Evolutionary conservation across 2,329 filamentous ascomycete species (phyloP), one percentile per base, ranked within the genome.

Genomic region (Huntiella bhutanensis): DNA sequence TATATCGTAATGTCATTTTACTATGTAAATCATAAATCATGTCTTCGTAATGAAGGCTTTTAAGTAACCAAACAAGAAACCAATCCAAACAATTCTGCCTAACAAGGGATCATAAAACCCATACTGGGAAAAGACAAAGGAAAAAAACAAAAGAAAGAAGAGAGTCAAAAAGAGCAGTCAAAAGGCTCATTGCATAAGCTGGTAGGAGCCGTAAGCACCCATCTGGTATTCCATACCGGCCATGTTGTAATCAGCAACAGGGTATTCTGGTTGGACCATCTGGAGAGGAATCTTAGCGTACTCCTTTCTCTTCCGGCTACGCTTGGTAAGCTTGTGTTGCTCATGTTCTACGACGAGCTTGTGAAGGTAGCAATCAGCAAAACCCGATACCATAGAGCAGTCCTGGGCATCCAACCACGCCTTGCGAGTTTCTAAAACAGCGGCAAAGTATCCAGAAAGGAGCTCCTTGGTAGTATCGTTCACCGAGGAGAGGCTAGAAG

Each of bases 241-340:
- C 5, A 40, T 40, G 37, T 12, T 22, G 16, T 16, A 22, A 15
- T 16, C 16, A 10, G 32, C 36, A 28, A 46, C 17, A 28, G 22
- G 22, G 22, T 28, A 28, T 28, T 28, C 22, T 28, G 22, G 22
- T 10, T 28, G 22, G 22, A 28, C 22, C 22, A 28, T 10, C 22
- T 28, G 22, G 22, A 49, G 34, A 2, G 38, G 22, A 34, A 46
- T 35, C 5, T 32, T 41, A 7, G 39, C 22, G 11, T 13, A 16
- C 4, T 38, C 22, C 32, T 49, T 41, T 34, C 38, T 49, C 47
- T 49, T 49, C 22, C 47, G 43, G 33, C 43, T 46, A 39, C 47
- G 47, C 11, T 42, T 45, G 35, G 16, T 32, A n/a, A 49, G 43
- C 34, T 49, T 49, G 15, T 43, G 28, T 33, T 49, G 43, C n/a